Percentiles rank a stretch among this genome's conserved stretches.
Evolutionary conservation across 225 moss, liverwort and hornwort genomes (phyloP).

Genomic region (Antitrichia curtipendula): DNA sequence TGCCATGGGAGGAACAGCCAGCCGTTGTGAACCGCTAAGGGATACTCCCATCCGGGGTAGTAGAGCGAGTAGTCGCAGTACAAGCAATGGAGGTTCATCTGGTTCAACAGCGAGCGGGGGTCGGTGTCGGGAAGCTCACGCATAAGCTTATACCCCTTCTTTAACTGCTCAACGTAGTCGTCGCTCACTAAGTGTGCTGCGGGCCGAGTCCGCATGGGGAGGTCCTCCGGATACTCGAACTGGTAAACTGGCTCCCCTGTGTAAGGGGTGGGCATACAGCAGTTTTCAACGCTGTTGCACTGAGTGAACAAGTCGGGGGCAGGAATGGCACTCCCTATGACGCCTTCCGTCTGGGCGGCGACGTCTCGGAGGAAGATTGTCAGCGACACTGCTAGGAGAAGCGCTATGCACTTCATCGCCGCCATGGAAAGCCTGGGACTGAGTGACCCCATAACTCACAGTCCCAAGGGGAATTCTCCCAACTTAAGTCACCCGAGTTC

Average conservation of each 20-base stretch:
- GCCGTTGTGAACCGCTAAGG: constrained; percentile 30
- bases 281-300: constrained; percentile 15
- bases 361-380: neutral
- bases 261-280: constrained; percentile 26
- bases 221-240: neutral
- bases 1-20: constrained; percentile 64
- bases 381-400: neutral
- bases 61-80: constrained; percentile 37
- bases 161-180: neutral
- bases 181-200: constrained; percentile 5
- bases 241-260: neutral
- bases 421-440: neutral
- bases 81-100: constrained; percentile 35
- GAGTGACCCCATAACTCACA: neutral
- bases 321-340: neutral
- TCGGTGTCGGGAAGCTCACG: constrained; percentile 31
- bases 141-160: constrained; percentile 25
- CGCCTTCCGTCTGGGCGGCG: neutral
- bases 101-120: constrained; percentile 29
- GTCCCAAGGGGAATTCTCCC: neutral
- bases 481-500: neutral
- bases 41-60: neutral
- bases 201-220: neutral
- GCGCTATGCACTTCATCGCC: neutral
- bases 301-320: neutral